Percentiles rank a stretch among this genome's conserved stretches.
phyloP scores from a whole-genome alignment of 768 basidiomycete species.

The Daedaleopsis sinensis region DNA sequence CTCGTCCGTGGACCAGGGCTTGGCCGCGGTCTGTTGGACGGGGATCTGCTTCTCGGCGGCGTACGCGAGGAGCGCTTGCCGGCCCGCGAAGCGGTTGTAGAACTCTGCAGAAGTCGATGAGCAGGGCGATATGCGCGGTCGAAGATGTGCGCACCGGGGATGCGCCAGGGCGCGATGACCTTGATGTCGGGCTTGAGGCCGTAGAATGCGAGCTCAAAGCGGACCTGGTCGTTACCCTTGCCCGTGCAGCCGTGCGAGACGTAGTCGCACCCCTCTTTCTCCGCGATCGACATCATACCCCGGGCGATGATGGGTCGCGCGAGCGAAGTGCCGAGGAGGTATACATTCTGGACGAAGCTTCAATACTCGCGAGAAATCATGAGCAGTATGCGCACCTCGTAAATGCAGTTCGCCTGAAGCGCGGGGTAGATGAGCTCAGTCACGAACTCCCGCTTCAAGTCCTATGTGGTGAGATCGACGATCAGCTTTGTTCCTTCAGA shows the following conservation, averaged over 20 bases:
- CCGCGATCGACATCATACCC: conserved; percentile 95
- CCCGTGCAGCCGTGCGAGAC: conserved; percentile 99
- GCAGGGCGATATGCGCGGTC: not conserved
- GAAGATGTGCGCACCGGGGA: conserved; percentile 64
- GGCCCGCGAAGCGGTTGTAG: conserved; percentile 96
- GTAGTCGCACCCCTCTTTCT: conserved; percentile 91
- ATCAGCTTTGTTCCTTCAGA: not conserved
- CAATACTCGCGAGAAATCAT: not conserved
- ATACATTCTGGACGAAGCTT: conserved; percentile 67
- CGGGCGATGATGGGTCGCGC: conserved; percentile 99
- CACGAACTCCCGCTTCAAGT: conserved; percentile 93
- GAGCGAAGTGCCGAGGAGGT: conserved; percentile 96
- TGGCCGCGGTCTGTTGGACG: conserved; percentile 91
- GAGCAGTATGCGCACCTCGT: conserved; percentile 66
- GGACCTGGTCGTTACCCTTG: conserved; percentile 99
- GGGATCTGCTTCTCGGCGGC: conserved; percentile 89
- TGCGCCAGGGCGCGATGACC: conserved; percentile 97
- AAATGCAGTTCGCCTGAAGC: conserved; percentile 97
- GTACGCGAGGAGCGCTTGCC: conserved; percentile 89
- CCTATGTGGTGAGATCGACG: conserved; percentile 45
- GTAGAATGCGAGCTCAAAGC: conserved; percentile 99
- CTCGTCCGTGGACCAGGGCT: conserved; percentile 99
- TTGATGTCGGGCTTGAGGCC: conserved; percentile 98
- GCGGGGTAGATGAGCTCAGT: conserved; percentile 98
- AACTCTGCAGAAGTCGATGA: conserved; percentile 58